Conservation (phyloP, 768 basidiomycete genomes). For the Naganishia vishniacii region DNA sequence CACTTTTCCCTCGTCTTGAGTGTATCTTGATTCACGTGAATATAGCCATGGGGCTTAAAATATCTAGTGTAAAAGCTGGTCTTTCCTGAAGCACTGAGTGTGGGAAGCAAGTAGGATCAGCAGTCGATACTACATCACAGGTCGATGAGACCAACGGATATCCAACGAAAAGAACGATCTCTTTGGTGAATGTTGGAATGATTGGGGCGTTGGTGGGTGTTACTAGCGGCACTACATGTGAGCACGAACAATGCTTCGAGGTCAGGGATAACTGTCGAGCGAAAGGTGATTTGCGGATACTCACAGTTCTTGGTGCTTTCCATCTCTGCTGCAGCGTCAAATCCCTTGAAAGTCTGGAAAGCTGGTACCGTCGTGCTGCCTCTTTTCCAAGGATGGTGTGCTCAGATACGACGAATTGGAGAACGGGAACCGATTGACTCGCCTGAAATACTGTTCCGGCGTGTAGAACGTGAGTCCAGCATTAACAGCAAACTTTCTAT, state of each 20-base stretch:
- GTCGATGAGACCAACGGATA: constrained; percentile 49
- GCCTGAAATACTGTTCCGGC: constrained; percentile 61
- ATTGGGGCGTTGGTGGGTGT: constrained; percentile 52
- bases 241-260: too few species aligned
- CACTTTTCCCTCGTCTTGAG: constrained; percentile 72
- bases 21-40: constrained; percentile 81
- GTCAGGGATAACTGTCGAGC: neutral
- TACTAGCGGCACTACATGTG: constrained; percentile 48
- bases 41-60: constrained; percentile 65
- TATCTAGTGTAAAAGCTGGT: constrained; percentile 68
- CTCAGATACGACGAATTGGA: neutral
- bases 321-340: constrained; percentile 48
- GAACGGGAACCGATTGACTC: constrained; percentile 16
- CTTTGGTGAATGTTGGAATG: constrained; percentile 37
- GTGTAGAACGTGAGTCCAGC: constrained; percentile 68
- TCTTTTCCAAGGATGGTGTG: neutral
- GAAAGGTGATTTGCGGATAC: neutral
- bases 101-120: neutral
- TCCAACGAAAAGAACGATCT: constrained; percentile 62
- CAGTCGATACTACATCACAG: too few species aligned
- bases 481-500: constrained; percentile 80
- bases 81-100: constrained; percentile 62
- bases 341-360: constrained; percentile 58
- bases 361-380: neutral
- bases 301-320: constrained; percentile 6